Base-by-base conservation (phyloP, 2,329 filamentous ascomycete genomes). In the Monosporascus sp. region DNA sequence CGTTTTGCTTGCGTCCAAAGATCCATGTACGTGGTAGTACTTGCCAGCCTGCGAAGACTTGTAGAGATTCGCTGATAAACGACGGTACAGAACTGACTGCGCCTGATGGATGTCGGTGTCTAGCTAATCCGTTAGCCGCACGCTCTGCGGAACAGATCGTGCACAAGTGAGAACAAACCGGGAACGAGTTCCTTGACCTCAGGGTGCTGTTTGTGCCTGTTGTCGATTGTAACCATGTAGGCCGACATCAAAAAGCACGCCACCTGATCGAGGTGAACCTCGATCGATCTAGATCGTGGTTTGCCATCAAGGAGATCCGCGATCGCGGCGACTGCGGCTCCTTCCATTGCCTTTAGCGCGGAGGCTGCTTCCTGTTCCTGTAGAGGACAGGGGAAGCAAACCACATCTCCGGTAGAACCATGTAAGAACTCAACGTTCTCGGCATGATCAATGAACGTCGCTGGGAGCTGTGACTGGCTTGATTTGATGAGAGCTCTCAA, bases 1-100 rank as follows among this genome's bases (percentile, higher is more conserved):
- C 0, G 85, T 87, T 7, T 80, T 85, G 9, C 81, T 84, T 3
- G 87, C 87, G 59, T 90, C 86, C 1, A 90, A 70, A 0, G 87
- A 90, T 45, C 87, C 87, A 64, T 90, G 87, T 25, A 90, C 86
- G 62, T 90, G 87, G 63, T 88, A 90, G 62, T 82, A 90, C 63
- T 85, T 77, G n/a, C 79, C 81, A 1, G 75, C 70, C n/a, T 75
- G 77, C 64, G 82, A 84, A 8, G 87, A 89, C 61, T 80, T 76
- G 69, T 89, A 90, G 1, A 90, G 70, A 55, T 89, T 89, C 15
- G 87, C 87, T 11, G 87, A 88, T 68, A 90, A 76, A 55, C 87
- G 82, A 9, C 87, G 81, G 64, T 90, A 90, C 6, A 82, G 73
- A 56, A 84, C 82, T 2, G 87, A 88, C 65, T 90, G 88, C 1